phyloP scores from a whole-genome alignment of 2,329 filamentous ascomycete species.

The Dothideomycetes sp. region DNA sequence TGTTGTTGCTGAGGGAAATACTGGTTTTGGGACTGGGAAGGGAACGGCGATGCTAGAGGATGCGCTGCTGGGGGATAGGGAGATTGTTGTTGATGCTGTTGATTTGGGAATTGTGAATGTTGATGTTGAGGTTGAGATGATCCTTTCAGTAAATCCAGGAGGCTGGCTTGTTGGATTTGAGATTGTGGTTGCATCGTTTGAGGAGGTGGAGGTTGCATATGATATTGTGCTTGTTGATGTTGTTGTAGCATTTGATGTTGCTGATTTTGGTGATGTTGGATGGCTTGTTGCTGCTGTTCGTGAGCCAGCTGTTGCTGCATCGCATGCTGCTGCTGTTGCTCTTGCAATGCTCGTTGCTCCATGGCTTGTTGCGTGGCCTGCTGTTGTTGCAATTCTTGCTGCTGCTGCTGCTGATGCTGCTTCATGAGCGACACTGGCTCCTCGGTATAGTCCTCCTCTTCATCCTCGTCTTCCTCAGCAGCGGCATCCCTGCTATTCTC shows the following conservation, averaged over 20 bases:
- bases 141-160: conserved; percentile 24
- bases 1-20: conserved; percentile 1
- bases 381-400: conserved; percentile 13
- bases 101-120: conserved; percentile 1
- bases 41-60: background rate
- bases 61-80: background rate
- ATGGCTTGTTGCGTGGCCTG: conserved; percentile 1
- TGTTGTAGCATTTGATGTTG: conserved; percentile 9
- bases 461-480: conserved; percentile 25
- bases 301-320: conserved; percentile 9
- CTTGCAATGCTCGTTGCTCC: background rate
- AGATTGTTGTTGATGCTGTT: conserved; percentile 1
- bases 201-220: conserved; percentile 4
- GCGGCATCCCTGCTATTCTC: conserved; percentile 39
- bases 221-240: conserved; percentile 12
- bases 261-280: conserved; percentile 11
- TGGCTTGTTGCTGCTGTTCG: conserved; percentile 8
- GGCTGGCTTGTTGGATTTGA: conserved; percentile 17
- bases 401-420: conserved; percentile 17
- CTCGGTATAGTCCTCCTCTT: conserved; percentile 15
- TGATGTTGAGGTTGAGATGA: conserved; percentile 4
- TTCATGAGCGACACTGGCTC: conserved; percentile 6
- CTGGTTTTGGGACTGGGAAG: background rate
- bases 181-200: conserved; percentile 16
- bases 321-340: conserved; percentile 10